These are phyloP conservation scores for Colletotrichum liaoningense DNA, from an alignment of 2,329 filamentous ascomycete genomes.

Conservation along the genomic window DNA sequence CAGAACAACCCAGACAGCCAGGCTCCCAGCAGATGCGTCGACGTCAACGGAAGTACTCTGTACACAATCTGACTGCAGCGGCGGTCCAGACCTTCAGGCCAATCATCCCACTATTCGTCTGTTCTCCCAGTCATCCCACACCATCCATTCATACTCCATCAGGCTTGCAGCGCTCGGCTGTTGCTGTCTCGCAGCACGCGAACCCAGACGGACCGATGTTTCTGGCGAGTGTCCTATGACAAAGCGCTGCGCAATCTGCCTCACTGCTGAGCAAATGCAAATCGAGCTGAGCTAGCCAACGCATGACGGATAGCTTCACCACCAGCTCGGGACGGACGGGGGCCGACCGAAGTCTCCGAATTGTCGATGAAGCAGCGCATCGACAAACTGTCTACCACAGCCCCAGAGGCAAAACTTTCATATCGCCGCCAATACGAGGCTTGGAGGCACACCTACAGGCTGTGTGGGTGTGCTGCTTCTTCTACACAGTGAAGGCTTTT, in stretches of 20 bases:
- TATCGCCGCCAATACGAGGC: constrained; percentile 3
- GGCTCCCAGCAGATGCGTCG: not conserved
- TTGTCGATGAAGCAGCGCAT: not conserved
- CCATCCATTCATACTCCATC: not conserved
- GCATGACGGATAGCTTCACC: not conserved
- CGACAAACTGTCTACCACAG: not conserved
- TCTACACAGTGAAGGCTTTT: not conserved
- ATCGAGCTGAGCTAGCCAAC: not conserved
- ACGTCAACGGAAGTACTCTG: not conserved
- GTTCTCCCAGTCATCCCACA: constrained; percentile 5
- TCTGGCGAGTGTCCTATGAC: not conserved
- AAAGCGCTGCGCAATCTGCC: not conserved
- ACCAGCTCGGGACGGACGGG: not conserved
- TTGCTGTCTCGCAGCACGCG: not conserved
- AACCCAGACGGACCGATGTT: constrained; percentile 10
- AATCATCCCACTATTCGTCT: constrained; percentile 11
- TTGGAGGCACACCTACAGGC: not conserved
- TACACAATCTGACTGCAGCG: not conserved
- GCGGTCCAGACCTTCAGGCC: not conserved
- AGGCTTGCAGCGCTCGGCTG: not conserved
- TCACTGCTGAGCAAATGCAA: not conserved
- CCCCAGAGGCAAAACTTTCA: not conserved
- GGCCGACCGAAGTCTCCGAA: not conserved
- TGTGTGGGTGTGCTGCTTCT: not conserved
- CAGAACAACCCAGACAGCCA: not conserved